phyloP scores from a whole-genome alignment of 1,284 basidiomycete species.

The Meira nashicola region DNA sequence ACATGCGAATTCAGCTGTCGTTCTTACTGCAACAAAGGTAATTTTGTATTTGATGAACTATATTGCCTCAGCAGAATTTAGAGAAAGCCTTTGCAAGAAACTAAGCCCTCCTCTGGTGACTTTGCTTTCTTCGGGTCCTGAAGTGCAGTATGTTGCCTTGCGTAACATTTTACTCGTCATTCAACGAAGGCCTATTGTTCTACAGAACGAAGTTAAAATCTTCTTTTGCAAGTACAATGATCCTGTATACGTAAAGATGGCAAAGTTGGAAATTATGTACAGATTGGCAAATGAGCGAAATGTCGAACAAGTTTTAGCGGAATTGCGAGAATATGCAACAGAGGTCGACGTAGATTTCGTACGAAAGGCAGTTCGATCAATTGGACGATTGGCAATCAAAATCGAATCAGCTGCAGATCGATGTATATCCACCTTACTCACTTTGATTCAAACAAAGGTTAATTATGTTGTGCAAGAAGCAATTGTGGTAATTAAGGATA shows the following conservation, averaged over 20 bases:
- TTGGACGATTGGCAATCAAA: conserved; percentile 95
- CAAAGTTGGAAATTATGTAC: conserved; percentile 98
- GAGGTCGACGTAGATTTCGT: conserved; percentile 99
- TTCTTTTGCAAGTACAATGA: conserved; percentile 99
- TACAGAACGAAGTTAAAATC: conserved; percentile 94
- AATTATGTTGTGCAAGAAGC: conserved; percentile 97
- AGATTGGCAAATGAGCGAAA: conserved; percentile 85
- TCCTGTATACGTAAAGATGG: conserved; percentile 96
- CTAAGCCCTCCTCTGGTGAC: conserved; percentile 75
- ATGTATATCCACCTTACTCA: conserved; percentile 81
- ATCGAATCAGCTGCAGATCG: conserved; percentile 81
- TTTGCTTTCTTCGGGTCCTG: conserved; percentile 81
- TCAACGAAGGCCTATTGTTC: conserved; percentile 81
- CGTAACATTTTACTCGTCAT: conserved; percentile 95
- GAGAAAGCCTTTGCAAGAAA: conserved; percentile 87
- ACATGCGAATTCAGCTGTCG: conserved; percentile 90
- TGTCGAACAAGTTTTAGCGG: conserved; percentile 81
- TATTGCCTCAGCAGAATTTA: conserved; percentile 80
- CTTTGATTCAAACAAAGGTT: conserved; percentile 86
- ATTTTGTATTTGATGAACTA: conserved; percentile 98
- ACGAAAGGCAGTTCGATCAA: conserved; percentile 90
- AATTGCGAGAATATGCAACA: conserved; percentile 95
- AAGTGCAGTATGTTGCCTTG: conserved; percentile 96
- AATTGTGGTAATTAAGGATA: conserved; percentile 93
- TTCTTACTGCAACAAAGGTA: conserved; percentile 88